phyloP scores from a whole-genome alignment of 768 basidiomycete genomes.

The Rhizopogon roseolus region DNA sequence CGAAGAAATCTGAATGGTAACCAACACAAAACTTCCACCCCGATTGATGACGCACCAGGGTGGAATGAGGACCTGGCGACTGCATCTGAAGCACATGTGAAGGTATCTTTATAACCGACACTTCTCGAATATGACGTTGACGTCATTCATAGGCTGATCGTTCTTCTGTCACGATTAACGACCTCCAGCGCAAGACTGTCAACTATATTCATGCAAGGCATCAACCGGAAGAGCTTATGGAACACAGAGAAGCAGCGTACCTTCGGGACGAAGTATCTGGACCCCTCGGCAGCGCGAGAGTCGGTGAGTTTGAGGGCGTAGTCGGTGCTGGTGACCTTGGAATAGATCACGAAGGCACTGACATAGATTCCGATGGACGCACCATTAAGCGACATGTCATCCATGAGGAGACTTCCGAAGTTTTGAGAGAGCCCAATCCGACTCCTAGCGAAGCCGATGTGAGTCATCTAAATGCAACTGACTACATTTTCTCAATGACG shows the following conservation, averaged over 20 bases:
- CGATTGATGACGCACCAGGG: conserved; percentile 53
- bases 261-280: conserved; percentile 22
- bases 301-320: conserved; percentile 26
- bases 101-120: conserved; percentile 31
- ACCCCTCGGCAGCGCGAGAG: conserved; percentile 21
- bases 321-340: conserved; percentile 25
- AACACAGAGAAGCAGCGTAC: conserved; percentile 21
- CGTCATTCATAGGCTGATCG: conserved; percentile 20
- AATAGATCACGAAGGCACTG: conserved; percentile 11
- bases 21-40: conserved; percentile 44
- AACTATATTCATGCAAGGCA: conserved; percentile 7
- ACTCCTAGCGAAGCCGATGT: conserved; percentile 13
- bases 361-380: conserved; percentile 20
- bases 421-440: not conserved
- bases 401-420: conserved; percentile 5
- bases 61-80: conserved; percentile 70
- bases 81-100: conserved; percentile 60
- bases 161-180: conserved; percentile 4
- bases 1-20: conserved; percentile 38
- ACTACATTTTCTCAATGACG: not conserved
- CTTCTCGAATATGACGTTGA: not conserved
- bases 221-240: conserved; percentile 11
- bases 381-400: conserved; percentile 14
- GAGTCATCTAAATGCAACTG: not conserved
- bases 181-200: conserved; percentile 22